A percentile compares a stretch with the other conserved stretches of the same genome.
phyloP scores from a whole-genome alignment of 345 rosid species.

The Eucalyptus leucophloia region DNA sequence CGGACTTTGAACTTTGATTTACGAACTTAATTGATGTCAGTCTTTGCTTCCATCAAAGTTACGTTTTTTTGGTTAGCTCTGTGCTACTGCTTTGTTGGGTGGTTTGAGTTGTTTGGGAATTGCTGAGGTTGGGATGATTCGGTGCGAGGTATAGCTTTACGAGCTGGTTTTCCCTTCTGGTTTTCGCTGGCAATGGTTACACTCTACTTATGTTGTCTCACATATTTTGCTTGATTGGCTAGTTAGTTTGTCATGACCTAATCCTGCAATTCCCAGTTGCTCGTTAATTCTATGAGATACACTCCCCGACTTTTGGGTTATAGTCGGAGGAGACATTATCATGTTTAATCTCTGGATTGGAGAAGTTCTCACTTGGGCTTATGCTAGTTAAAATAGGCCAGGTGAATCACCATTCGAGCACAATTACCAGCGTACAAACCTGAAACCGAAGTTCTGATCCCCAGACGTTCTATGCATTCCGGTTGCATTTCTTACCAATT shows the following conservation, averaged over 20 bases:
- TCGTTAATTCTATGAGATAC: neutral
- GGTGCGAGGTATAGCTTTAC: neutral
- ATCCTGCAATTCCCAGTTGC: neutral
- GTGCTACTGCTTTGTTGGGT: neutral
- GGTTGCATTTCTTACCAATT: neutral
- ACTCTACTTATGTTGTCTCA: neutral
- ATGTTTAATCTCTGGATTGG: neutral
- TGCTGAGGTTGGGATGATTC: neutral
- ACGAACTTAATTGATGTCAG: neutral
- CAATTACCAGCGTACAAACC: neutral
- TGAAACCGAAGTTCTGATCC: neutral
- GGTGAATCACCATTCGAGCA: neutral
- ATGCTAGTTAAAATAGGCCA: neutral
- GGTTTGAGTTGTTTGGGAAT: neutral
- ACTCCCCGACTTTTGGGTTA: neutral
- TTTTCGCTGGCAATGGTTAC: neutral
- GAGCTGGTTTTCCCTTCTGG: neutral
- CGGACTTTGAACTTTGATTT: neutral
- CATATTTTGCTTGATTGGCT: neutral
- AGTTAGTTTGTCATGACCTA: neutral
- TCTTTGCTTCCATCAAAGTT: neutral
- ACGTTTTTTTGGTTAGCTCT: neutral
- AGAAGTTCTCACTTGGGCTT: neutral
- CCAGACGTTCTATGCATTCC: neutral
- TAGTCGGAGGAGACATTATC: neutral